Evolutionary conservation across 2,329 filamentous ascomycete species (phyloP).

Genomic region (Myriosclerotinia scirpicola): DNA sequence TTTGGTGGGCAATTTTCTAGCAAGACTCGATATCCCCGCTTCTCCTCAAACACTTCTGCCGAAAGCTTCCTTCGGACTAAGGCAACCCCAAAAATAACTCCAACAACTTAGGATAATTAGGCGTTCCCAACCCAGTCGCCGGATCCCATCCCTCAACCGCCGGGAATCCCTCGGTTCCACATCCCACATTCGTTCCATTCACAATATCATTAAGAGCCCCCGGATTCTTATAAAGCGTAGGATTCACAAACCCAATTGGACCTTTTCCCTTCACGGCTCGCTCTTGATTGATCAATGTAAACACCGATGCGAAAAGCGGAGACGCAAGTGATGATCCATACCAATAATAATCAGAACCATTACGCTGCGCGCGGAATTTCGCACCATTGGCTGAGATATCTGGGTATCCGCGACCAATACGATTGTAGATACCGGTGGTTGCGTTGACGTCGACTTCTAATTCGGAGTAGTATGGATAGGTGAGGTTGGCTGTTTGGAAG

Average conservation of each 20-base stretch:
- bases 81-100: constrained; percentile 32
- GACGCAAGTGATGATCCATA: constrained; percentile 30
- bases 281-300: constrained; percentile 30
- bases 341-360: constrained; percentile 24
- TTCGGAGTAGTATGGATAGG: constrained; percentile 34
- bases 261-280: constrained; percentile 9
- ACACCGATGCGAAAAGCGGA: constrained; percentile 32
- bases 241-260: constrained; percentile 21
- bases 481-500: constrained; percentile 36
- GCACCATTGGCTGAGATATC: constrained; percentile 56
- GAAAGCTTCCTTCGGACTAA: constrained; percentile 15
- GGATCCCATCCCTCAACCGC: constrained; percentile 39
- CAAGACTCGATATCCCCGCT: too few relatives aligned
- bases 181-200: constrained; percentile 37
- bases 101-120: constrained; percentile 37
- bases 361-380: constrained; percentile 24
- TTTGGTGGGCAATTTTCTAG: too few relatives aligned
- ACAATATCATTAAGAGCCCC: constrained; percentile 42
- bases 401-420: constrained; percentile 53
- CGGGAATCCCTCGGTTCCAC: constrained; percentile 42
- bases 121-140: constrained; percentile 34
- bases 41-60: not conserved
- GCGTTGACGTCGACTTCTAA: constrained; percentile 43
- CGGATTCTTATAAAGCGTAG: constrained; percentile 25
- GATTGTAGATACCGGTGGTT: constrained; percentile 50